Evolutionary conservation across 768 basidiomycete genomes (phyloP), one percentile per base, ranked within the genome.

Genomic region (Melanogaster broomeanus): DNA sequence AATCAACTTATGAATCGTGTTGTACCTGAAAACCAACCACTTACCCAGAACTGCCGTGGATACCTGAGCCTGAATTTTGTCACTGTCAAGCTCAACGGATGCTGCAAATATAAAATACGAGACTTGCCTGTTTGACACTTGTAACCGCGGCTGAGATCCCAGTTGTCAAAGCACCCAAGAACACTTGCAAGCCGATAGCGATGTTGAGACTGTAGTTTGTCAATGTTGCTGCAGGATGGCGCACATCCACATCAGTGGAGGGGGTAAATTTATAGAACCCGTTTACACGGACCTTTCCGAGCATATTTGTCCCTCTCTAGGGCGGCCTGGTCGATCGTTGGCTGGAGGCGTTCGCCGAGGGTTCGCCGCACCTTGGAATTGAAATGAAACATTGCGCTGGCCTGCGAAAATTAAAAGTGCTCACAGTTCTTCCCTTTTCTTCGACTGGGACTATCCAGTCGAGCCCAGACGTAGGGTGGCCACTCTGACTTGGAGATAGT

Each of bases 131-230:
- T 8, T 52, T 69, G 7, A 74, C 77, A 18, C 55, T 63, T 7
- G 72, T 65, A 3, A 76, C 70, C 5, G 69, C 72, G 6, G 83
- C 82, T 1, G 85, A 75, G 15, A 88, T 55, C 1, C 81, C 87
- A 0, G 87, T 88, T 6, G 84, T 88, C 25, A 89, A 68, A 2
- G 87, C 78, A 6, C 85, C 86, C 25, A 88, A 66, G 0, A 84
- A 34, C 4, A 88, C 81, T 61, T 88, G 87, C 33, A 85, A 48
- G 12, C 75, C 77, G 39, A 87, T 88, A 0, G 85, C 84, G 12
- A 72, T 47, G 48, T 77, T 77, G 31, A 77, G 66, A 6, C 67
- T 62, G 45, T 65, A 69, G 0, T 62, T 61, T 5, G 69, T 69
- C 42, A 50, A 53, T 48, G 59, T 46, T 8, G 74, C 76, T 76